Base-by-base conservation (phyloP, 2,329 filamentous ascomycete species). In the Blumeriella jaapii region DNA sequence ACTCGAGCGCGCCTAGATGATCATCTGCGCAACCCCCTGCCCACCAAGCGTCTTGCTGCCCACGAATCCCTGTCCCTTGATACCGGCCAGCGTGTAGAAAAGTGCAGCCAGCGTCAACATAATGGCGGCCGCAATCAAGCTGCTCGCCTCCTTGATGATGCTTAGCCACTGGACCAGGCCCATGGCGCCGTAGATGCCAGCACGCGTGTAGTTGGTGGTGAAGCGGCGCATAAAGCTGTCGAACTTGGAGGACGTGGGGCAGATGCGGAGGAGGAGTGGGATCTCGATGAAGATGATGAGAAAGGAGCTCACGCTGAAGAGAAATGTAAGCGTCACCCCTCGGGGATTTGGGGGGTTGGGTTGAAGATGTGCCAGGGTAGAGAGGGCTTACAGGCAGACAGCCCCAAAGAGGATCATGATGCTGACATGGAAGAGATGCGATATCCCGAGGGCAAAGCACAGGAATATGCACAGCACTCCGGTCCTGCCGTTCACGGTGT, bases 191-290 rank as follows among this genome's bases (percentile, higher is more conserved):
- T 98, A 98, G 56, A 93, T 80, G 39, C 67, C 81, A 13, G 89
- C 89, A 61, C 91, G 86, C 78, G 91, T 93, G 67, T 87, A 96
- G 68, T 95, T 96, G 40, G 87, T 93, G 45, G 85, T 85, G 67
- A 98, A 83, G 55, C 74, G 79, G 61, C 89, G 86, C 60, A 98
- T 89, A 58, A 86, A 79, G 48, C 64, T 67, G 60, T 98, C 91
- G 64, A 98, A 98, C 47, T 73, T 77, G 46, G 78, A 62, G 10
- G 89, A 96, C 5, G 91, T 98, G 39, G 91, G 91, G 67, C 91
- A 98, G 65, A 98, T 95, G 62, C 91, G 83, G 43, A 98, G 78
- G 39, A 98, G 82, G 40, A 96, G 78, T 17, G 91, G 91, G 12
- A 98, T 79, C 61, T 98, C 83, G 55, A 89, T 70, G 62, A 91